Evolutionary conservation across 345 rosid genomes (phyloP).

Genomic region (Aquilaria malaccensis): DNA sequence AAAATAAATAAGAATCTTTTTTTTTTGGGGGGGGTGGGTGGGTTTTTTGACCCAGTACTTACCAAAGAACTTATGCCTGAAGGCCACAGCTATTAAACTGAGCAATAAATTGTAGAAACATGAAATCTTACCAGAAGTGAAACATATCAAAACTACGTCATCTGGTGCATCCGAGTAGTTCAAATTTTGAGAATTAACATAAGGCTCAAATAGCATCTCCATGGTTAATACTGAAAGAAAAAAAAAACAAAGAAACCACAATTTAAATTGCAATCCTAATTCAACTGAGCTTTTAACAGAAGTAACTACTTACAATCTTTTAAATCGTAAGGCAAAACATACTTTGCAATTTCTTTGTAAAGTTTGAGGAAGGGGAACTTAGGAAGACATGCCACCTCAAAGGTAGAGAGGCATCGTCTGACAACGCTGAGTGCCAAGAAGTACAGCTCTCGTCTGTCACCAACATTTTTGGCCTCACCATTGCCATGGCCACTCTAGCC

Average conservation of each 20-base stretch:
- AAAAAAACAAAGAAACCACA: slow-evolving; percentile 4
- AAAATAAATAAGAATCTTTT: too few relatives aligned
- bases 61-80: too few relatives aligned
- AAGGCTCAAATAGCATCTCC: slow-evolving; percentile 29
- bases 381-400: slow-evolving; percentile 58
- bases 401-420: slow-evolving; percentile 33
- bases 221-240: slow-evolving; percentile 36
- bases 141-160: slow-evolving; percentile 69
- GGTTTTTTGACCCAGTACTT: too few relatives aligned
- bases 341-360: slow-evolving; percentile 22
- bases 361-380: slow-evolving; percentile 27
- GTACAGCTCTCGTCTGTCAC: slow-evolving; percentile 58
- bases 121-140: slow-evolving; percentile 58
- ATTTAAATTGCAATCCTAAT: background rate
- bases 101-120: too few relatives aligned
- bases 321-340: slow-evolving; percentile 14
- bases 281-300: background rate
- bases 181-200: slow-evolving; percentile 10
- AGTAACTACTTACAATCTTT: background rate
- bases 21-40: too few relatives aligned
- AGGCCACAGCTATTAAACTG: too few relatives aligned
- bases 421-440: slow-evolving; percentile 35
- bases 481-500: slow-evolving; percentile 50
- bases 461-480: slow-evolving; percentile 50
- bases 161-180: slow-evolving; percentile 59